Evolutionary conservation across 2,329 filamentous ascomycete genomes (phyloP), one percentile per base, ranked within the genome.

Genomic region (Pseudogymnoascus sp.): DNA sequence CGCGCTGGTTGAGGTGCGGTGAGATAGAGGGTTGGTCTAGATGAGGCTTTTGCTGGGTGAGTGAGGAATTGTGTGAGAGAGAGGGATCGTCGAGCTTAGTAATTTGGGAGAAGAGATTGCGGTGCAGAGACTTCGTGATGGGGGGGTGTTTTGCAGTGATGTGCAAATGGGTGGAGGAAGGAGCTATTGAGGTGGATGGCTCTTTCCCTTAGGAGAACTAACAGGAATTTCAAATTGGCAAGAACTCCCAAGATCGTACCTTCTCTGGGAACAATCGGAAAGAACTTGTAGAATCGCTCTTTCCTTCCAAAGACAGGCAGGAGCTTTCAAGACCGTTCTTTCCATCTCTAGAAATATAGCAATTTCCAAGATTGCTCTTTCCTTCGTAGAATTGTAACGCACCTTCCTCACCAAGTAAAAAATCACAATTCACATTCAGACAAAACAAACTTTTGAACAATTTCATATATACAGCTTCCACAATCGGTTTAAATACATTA

Each of bases 401-500:
- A 0, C 19, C 23, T 50, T 50, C 44, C 42, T 26, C 42, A 26
- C 13, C 21, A 26, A 31, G 2, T n/a, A 13, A 29, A 7, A 10
- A 17, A n/a, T 15, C 44, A 50, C 23, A 29, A 9, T 1, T 50
- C 23, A 53, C 46, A 19, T 4, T 11, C 5, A 53, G 10, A 10
- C 5, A 17, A 53, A 31, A 26, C 1, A 15, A 9, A 4, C 4
- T 17, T 53, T 50, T n/a, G 7, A 50, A 17, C 7, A 7, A 17
- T 31, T 53, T 11, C 15, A 6, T 53, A 53, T 53, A 53, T 53
- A 53, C 26, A 53, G 15, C n/a, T 53, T 53, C 46, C 46, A 53
- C 46, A 53, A 53, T 31, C 46, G 6, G 23, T 53, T 53, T 53
- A 53, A 53, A 53, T 53, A 53, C 46, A 53, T 44, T 44, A 44